Conservation (phyloP, 768 basidiomycete species). For the Calocybe gangraenosa region DNA sequence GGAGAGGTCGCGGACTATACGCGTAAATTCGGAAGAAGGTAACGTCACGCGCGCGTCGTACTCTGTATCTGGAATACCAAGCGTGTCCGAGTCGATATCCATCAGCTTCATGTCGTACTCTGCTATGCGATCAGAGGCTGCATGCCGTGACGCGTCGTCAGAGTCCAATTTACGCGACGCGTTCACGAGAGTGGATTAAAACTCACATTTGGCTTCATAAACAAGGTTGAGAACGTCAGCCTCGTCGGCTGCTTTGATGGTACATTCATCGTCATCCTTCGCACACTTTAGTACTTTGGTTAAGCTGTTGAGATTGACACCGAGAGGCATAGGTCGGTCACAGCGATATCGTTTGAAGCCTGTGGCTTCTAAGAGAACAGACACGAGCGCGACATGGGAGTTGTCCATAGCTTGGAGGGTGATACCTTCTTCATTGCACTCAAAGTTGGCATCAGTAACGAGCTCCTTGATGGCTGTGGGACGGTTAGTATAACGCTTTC, state of each 20-base stretch:
- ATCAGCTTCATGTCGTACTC: conserved; percentile 99
- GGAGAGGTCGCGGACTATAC: conserved; percentile 90
- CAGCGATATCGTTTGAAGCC: conserved; percentile 91
- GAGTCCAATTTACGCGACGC: conserved; percentile 3
- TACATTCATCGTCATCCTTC: conserved; percentile 91
- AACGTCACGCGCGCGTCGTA: conserved; percentile 93
- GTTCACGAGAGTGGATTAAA: conserved; percentile 4
- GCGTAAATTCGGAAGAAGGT: conserved; percentile 80
- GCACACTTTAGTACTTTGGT: conserved; percentile 97
- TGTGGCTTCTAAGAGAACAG: conserved; percentile 71
- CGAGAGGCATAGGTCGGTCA: conserved; percentile 91
- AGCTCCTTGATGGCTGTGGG: conserved; percentile 92
- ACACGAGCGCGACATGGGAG: conserved; percentile 96
- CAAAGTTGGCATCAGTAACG: conserved; percentile 96
- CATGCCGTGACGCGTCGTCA: conserved; percentile 10
- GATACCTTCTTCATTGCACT: conserved; percentile 94
- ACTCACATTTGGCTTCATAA: conserved; percentile 87
- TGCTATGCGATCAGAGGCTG: conserved; percentile 89
- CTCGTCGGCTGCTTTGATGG: conserved; percentile 87
- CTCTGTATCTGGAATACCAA: conserved; percentile 95
- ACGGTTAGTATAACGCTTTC: conserved; percentile 7
- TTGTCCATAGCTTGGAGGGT: conserved; percentile 99
- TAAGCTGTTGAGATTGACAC: conserved; percentile 81
- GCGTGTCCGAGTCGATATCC: conserved; percentile 96
- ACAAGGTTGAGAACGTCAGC: conserved; percentile 83